A percentile compares a stretch with the other conserved stretches of the same genome.
Evolutionary conservation across 805 yeast genomes (phyloP).

Genomic region (Saccharomycopsis sp.): DNA sequence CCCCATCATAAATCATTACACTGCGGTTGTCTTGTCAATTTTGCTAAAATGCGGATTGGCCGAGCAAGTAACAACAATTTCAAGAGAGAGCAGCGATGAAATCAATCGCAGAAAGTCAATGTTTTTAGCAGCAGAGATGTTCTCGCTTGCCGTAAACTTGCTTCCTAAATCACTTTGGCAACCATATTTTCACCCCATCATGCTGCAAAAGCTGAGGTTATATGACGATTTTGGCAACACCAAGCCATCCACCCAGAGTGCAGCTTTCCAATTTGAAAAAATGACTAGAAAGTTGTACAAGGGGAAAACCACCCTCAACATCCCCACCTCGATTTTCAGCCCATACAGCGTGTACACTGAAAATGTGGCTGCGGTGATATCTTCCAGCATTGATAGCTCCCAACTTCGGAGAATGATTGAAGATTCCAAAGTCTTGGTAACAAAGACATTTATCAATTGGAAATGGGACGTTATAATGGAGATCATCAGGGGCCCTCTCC

Average conservation of each 20-base stretch:
- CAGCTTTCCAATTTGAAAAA: conserved; percentile 42
- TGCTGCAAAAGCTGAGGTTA: conserved; percentile 1
- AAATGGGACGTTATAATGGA: conserved; percentile 70
- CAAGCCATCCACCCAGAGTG: conserved; percentile 26
- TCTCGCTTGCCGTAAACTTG: conserved; percentile 42
- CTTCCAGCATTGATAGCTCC: conserved; percentile 43
- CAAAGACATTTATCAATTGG: conserved; percentile 81
- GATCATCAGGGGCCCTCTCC: conserved; percentile 77
- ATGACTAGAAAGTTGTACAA: conserved; percentile 32
- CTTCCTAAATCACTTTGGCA: conserved; percentile 40
- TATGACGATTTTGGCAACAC: no score
- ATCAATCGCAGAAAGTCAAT: conserved; percentile 49
- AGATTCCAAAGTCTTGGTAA: conserved; percentile 62
- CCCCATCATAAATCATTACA: conserved; percentile 42
- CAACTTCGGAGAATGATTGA: conserved; percentile 57
- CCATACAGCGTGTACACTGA: conserved; percentile 20
- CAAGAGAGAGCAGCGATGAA: conserved; percentile 37
- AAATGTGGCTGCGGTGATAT: conserved; percentile 19
- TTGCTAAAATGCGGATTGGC: conserved; percentile 50
- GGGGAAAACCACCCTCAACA: conserved; percentile 27
- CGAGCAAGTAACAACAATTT: conserved; percentile 35
- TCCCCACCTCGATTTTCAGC: conserved; percentile 15
- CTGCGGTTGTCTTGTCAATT: conserved; percentile 49
- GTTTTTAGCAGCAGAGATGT: conserved; percentile 52
- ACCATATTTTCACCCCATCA: conserved; percentile 5